Evolutionary conservation across 148 eudicot genomes (phyloP).

Genomic region (Vaccinium myrtillus): DNA sequence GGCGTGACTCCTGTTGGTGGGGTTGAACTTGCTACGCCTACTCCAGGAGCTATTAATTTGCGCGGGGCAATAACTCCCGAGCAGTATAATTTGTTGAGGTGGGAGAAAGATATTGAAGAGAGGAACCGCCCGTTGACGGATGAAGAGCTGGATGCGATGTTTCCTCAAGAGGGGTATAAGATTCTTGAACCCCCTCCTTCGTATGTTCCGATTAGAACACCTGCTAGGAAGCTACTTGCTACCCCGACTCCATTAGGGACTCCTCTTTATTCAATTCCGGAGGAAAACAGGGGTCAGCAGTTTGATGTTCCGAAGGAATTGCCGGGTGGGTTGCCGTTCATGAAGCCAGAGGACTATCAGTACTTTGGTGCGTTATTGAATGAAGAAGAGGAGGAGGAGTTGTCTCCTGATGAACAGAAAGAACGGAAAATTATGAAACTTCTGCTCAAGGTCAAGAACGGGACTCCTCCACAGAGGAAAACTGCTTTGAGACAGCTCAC

Average conservation of each 20-base stretch:
- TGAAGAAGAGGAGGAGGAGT: conserved; percentile 82
- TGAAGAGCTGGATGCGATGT: conserved; percentile 94
- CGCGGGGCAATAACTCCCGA: conserved; percentile 83
- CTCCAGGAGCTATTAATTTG: conserved; percentile 64
- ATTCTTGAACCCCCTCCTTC: conserved; percentile 83
- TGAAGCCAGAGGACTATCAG: conserved; percentile 93
- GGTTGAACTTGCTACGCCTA: conserved; percentile 85
- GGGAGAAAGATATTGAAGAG: conserved; percentile 97
- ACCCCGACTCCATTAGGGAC: conserved; percentile 89
- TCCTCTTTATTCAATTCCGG: conserved; percentile 79
- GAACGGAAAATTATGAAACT: conserved; percentile 93
- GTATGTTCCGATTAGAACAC: conserved; percentile 89
- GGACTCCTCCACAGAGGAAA: conserved; percentile 96
- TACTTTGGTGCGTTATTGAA: conserved; percentile 70
- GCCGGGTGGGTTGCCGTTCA: conserved; percentile 78
- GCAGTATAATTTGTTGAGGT: conserved; percentile 83
- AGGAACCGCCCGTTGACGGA: conserved; percentile 90
- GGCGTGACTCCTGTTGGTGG: conserved; percentile 91
- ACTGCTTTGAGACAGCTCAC: conserved; percentile 93
- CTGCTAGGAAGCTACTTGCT: conserved; percentile 93
- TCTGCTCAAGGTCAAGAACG: conserved; percentile 88
- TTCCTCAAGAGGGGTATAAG: conserved; percentile 86
- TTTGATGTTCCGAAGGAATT: conserved; percentile 86
- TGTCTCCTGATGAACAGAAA: conserved; percentile 88
- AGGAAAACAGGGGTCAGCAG: conserved; percentile 82